Conservation (phyloP, 768 basidiomycete species). For the Mycena belliarum region DNA sequence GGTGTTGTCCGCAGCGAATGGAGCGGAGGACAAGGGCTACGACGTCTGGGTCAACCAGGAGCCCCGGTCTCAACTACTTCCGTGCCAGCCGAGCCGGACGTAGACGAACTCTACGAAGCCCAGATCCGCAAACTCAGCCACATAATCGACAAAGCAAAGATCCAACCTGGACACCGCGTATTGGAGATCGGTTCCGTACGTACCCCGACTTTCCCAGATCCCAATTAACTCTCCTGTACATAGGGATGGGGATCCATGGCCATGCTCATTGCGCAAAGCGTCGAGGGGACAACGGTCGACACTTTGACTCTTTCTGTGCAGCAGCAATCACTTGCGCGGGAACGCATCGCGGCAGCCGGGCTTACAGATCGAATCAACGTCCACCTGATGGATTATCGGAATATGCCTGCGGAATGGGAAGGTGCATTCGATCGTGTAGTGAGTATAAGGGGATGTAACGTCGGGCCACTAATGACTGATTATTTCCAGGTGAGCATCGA, state of each 20-base stretch:
- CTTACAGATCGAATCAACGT: constrained; percentile 55
- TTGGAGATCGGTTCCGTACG: constrained; percentile 67
- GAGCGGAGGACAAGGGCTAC: constrained; percentile 39
- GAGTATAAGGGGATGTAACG: constrained; percentile 38
- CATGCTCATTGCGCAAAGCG: constrained; percentile 55
- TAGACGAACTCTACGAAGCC: constrained; percentile 43
- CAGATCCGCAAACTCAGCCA: constrained; percentile 65
- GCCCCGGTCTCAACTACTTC: constrained; percentile 6
- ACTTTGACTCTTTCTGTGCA: constrained; percentile 72
- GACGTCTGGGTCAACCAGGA: constrained; percentile 24
- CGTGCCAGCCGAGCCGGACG: constrained; percentile 17
- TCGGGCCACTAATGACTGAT: too few relatives aligned
- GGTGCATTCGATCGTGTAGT: constrained; percentile 68
- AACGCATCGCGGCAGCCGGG: constrained; percentile 55
- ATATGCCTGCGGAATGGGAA: constrained; percentile 63
- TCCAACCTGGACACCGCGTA: constrained; percentile 55
- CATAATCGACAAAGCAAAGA: constrained; percentile 65
- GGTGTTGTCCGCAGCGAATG: constrained; percentile 30
- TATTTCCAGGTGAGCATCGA: constrained; percentile 41
- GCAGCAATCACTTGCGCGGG: constrained; percentile 59
- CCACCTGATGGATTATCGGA: constrained; percentile 76
- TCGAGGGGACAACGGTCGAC: constrained; percentile 61
- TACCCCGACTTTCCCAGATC: not conserved
- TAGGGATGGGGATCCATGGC: constrained; percentile 74
- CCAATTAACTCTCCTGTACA: not conserved